Evolutionary conservation across 2,329 filamentous ascomycete genomes (phyloP).

Genomic region (Xylariaceae sp.): DNA sequence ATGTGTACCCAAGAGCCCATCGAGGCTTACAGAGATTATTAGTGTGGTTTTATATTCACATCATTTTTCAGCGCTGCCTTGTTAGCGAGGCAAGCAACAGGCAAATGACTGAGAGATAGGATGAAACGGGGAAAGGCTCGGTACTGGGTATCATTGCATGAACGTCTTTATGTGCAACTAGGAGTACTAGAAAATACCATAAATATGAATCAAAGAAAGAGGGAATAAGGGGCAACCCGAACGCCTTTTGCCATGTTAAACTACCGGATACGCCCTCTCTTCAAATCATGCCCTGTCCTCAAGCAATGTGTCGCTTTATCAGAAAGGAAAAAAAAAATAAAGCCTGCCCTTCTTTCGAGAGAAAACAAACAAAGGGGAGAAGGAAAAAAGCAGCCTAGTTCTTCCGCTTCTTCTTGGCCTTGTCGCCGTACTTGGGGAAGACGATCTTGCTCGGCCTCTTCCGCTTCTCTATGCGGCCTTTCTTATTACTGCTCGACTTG

Average conservation of each 20-base stretch:
- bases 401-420: slow-evolving; percentile 39
- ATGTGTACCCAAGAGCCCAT: neutral
- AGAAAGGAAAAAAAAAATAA: too few relatives aligned
- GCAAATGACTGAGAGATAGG: slow-evolving; percentile 7
- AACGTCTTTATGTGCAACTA: slow-evolving; percentile 20
- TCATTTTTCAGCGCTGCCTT: slow-evolving; percentile 2
- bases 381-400: slow-evolving; percentile 16
- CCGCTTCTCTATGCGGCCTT: slow-evolving; percentile 50
- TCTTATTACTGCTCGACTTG: slow-evolving; percentile 41
- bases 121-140: slow-evolving; percentile 5
- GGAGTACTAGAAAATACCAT: slow-evolving; percentile 17
- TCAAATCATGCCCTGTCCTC: neutral
- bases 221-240: slow-evolving; percentile 19
- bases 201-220: slow-evolving; percentile 14
- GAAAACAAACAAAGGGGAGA: neutral
- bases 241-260: slow-evolving; percentile 23
- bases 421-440: slow-evolving; percentile 54
- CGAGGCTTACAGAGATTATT: neutral
- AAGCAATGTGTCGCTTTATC: too few relatives aligned
- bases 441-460: slow-evolving; percentile 53
- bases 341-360: too few relatives aligned
- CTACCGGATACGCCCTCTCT: slow-evolving; percentile 23
- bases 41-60: neutral
- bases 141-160: slow-evolving; percentile 27
- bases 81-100: neutral